These are phyloP conservation scores for Plasmodium gallinaceum DNA, from an alignment of 169 alveolate genomes.

Conservation along the genomic window DNA sequence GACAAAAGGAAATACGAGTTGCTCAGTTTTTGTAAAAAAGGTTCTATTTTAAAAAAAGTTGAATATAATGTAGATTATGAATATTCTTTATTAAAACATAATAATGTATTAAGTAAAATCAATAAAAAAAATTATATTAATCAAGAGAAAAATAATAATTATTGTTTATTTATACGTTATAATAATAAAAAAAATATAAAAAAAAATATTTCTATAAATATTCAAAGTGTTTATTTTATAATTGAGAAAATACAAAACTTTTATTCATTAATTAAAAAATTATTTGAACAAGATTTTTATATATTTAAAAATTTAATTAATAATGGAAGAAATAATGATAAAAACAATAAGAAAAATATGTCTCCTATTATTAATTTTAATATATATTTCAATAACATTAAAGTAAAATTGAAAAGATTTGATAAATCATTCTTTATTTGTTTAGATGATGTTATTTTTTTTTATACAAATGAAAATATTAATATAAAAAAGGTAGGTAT, in stretches of 20 bases:
- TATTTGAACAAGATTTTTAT: constrained; percentile 19
- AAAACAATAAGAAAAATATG: neutral
- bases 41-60: neutral
- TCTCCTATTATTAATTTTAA: neutral
- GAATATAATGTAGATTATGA: neutral
- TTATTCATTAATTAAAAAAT: neutral
- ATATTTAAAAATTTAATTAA: constrained; percentile 1
- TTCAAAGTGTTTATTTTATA: constrained; percentile 7
- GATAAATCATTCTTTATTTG: neutral
- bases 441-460: constrained; percentile 6
- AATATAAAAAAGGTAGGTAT: neutral
- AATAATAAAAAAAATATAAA: constrained; percentile 15
- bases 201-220: neutral
- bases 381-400: neutral
- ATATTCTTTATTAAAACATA: no score
- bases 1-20: neutral
- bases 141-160: neutral
- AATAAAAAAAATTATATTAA: neutral
- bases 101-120: neutral
- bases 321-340: no score
- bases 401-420: constrained; percentile 14
- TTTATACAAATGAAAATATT: neutral
- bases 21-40: neutral
- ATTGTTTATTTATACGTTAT: constrained; percentile 4
- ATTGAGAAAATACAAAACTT: constrained; percentile 4